These are phyloP conservation scores for Prunus davidiana DNA, from an alignment of 306 rosid species.

Conservation along the genomic window DNA sequence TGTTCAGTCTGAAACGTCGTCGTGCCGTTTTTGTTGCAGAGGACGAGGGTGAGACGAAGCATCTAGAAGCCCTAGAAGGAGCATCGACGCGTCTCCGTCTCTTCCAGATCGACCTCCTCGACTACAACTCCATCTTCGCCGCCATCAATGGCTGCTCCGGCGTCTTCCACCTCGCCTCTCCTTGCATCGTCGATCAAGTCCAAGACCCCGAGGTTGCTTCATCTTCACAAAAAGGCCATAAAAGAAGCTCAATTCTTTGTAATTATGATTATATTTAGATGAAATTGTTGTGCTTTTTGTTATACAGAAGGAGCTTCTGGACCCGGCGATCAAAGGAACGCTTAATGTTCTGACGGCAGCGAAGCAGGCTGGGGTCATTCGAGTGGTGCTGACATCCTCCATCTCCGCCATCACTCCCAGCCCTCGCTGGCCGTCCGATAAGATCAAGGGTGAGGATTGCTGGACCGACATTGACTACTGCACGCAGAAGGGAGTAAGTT, in stretches of 20 bases:
- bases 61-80: conserved; percentile 59
- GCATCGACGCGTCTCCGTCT: conserved; percentile 57
- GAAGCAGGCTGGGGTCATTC: conserved; percentile 68
- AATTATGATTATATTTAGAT: not conserved
- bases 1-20: not conserved
- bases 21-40: conserved; percentile 32
- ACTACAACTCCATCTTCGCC: conserved; percentile 43
- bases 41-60: conserved; percentile 71
- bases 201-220: conserved; percentile 61
- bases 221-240: not conserved
- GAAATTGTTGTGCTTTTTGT: not conserved
- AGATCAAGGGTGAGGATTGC: conserved; percentile 57
- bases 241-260: not conserved
- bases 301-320: conserved; percentile 50
- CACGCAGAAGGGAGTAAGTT: conserved; percentile 60
- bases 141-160: conserved; percentile 72
- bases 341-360: conserved; percentile 69
- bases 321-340: conserved; percentile 88
- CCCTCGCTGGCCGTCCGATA: conserved; percentile 67
- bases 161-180: conserved; percentile 91
- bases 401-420: conserved; percentile 65
- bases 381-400: conserved; percentile 87
- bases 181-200: conserved; percentile 64
- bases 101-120: conserved; percentile 85
- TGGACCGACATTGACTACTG: conserved; percentile 85